These are phyloP conservation scores for Colletotrichum liaoningense DNA, from an alignment of 2,329 filamentous ascomycete genomes.

Conservation along the genomic window DNA sequence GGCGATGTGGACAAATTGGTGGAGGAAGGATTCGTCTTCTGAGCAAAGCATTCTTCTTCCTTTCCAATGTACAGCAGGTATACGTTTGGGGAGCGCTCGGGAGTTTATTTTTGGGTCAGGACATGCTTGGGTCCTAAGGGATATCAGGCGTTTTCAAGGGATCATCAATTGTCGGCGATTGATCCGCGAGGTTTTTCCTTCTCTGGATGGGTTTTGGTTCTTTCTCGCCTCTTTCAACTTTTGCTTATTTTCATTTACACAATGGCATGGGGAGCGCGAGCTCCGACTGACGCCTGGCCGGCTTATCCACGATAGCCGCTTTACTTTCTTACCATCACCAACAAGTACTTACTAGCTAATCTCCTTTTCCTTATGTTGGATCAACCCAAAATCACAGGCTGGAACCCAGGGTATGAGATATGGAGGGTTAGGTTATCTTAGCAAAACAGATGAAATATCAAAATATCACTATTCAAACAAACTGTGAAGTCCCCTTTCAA, in stretches of 20 bases:
- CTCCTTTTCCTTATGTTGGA: constrained; percentile 15
- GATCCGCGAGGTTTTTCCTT: background rate
- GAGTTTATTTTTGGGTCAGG: constrained; percentile 13
- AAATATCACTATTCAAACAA: constrained; percentile 18
- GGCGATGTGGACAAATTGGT: constrained; percentile 70
- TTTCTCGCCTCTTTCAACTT: background rate
- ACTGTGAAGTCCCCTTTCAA: background rate
- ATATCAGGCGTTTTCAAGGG: constrained; percentile 20
- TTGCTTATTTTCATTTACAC: background rate
- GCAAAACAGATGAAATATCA: constrained; percentile 27
- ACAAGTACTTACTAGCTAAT: constrained; percentile 20
- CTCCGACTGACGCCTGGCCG: background rate
- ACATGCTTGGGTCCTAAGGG: constrained; percentile 9
- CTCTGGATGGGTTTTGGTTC: background rate
- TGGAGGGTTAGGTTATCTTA: constrained; percentile 24
- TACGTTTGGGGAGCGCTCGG: constrained; percentile 15
- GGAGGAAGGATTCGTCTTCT: constrained; percentile 62
- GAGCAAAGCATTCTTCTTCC: constrained; percentile 16
- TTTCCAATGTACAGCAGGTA: background rate
- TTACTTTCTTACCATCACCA: background rate
- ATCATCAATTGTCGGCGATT: constrained; percentile 13
- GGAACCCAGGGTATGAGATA: constrained; percentile 27
- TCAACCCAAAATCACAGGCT: constrained; percentile 31
- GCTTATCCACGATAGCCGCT: background rate
- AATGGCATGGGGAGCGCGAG: constrained; percentile 21